Evolutionary conservation across 257 asterid species (phyloP).

Genomic region (Penstemon newberryi): DNA sequence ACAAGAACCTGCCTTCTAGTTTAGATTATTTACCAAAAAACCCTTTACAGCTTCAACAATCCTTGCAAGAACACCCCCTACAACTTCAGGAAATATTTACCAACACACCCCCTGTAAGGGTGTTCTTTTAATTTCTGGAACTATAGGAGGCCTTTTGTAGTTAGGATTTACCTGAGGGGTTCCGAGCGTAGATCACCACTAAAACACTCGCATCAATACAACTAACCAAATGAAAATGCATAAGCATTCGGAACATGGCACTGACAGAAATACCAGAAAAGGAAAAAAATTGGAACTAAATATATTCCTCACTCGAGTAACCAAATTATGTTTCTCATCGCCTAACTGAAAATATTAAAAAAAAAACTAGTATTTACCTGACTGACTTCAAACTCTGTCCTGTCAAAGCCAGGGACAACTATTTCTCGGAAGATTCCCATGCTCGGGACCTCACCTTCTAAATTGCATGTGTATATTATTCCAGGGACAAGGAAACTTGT

Average conservation of each 20-base stretch:
- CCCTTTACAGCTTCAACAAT: too few relatives aligned
- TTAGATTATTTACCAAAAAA: too few relatives aligned
- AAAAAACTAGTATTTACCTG: conserved; percentile 55
- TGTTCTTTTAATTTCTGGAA: too few relatives aligned
- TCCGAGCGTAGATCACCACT: too few relatives aligned
- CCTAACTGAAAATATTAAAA: neutral
- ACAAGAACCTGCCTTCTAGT: too few relatives aligned
- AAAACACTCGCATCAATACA: neutral
- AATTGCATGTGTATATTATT: conserved; percentile 66
- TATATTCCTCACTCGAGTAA: neutral
- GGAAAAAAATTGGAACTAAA: neutral
- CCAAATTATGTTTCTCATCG: conserved; percentile 11
- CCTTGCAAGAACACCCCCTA: too few relatives aligned
- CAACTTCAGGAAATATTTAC: too few relatives aligned
- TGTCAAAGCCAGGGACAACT: conserved; percentile 77
- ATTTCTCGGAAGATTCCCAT: conserved; percentile 72
- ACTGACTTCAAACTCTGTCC: conserved; percentile 59
- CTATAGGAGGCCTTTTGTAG: too few relatives aligned
- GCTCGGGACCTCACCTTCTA: conserved; percentile 53
- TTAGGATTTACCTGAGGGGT: too few relatives aligned
- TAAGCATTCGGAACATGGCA: neutral
- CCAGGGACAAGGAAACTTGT: conserved; percentile 90
- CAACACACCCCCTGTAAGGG: too few relatives aligned
- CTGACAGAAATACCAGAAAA: conserved; percentile 2
- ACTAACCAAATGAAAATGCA: neutral